Conservation (phyloP, 139 green algal species). For the Diplosphaera chodatii region DNA sequence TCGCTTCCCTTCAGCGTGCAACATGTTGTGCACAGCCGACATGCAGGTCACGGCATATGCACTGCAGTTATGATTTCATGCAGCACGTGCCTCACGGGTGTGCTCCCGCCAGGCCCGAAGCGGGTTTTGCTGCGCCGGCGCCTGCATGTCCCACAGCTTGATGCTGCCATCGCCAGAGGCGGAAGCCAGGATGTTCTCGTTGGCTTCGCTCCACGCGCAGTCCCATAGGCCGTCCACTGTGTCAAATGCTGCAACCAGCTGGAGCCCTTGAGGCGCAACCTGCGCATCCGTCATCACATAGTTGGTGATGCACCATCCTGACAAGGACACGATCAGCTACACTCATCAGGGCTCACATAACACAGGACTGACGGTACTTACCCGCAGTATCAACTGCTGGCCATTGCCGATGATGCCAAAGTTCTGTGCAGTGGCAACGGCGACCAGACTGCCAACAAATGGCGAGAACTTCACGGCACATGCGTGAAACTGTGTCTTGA, state of each 20-base stretch:
- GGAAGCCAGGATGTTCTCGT: slow-evolving; percentile 89
- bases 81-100: slow-evolving; percentile 70
- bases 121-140: slow-evolving; percentile 74
- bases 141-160: slow-evolving; percentile 85
- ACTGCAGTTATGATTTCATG: too few relatives aligned
- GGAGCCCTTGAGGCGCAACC: slow-evolving; percentile 62
- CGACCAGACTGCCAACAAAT: slow-evolving; percentile 76
- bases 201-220: slow-evolving; percentile 90
- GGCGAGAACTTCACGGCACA: slow-evolving; percentile 87
- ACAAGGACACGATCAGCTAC: too few relatives aligned
- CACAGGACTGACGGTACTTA: slow-evolving; percentile 30
- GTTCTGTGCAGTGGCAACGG: slow-evolving; percentile 92
- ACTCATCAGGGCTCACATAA: too few relatives aligned
- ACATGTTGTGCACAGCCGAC: background rate
- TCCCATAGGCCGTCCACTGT: slow-evolving; percentile 96
- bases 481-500: slow-evolving; percentile 68
- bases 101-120: slow-evolving; percentile 84
- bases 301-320: background rate
- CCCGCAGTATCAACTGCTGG: slow-evolving; percentile 83
- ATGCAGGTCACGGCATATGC: too few relatives aligned
- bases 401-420: slow-evolving; percentile 99
- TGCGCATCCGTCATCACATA: slow-evolving; percentile 21
- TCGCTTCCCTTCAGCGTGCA: slow-evolving; percentile 1
- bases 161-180: slow-evolving; percentile 89
- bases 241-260: slow-evolving; percentile 80